A percentile compares a stretch with the other conserved stretches of the same genome.
phyloP scores from a whole-genome alignment of 2,329 filamentous ascomycete genomes.

The Fusarium bactridioides region DNA sequence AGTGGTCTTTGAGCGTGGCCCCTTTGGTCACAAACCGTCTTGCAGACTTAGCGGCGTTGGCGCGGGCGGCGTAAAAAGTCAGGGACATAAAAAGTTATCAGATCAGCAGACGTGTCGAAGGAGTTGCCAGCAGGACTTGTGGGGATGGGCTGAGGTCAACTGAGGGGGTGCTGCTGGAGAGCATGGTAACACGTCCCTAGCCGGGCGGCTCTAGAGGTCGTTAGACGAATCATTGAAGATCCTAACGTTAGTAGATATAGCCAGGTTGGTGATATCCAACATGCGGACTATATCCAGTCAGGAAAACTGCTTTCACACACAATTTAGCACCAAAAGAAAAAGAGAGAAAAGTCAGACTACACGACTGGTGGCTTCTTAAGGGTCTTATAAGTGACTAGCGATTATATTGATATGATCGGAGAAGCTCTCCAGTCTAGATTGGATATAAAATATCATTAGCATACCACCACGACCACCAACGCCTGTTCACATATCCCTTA shows the following conservation, averaged over 20 bases:
- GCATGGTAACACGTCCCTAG: constrained; percentile 1
- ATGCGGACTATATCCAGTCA: constrained; percentile 19
- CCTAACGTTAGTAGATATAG: not conserved
- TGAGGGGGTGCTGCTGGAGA: not conserved
- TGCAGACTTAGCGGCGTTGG: constrained; percentile 40
- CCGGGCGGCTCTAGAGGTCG: constrained; percentile 3
- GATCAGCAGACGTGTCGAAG: constrained; percentile 27
- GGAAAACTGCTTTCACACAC: constrained; percentile 9
- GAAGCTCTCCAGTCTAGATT: constrained; percentile 6
- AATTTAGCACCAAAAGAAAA: not conserved
- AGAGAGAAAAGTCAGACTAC: not conserved
- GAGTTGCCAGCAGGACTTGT: constrained; percentile 33
- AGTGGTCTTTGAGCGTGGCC: constrained; percentile 30
- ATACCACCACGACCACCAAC: not conserved
- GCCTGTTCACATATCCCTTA: not conserved
- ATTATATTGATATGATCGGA: constrained; percentile 23
- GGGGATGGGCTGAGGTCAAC: constrained; percentile 21
- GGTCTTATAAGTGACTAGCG: constrained; percentile 5
- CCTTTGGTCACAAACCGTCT: constrained; percentile 36
- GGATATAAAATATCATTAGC: constrained; percentile 22
- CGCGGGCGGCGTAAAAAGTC: constrained; percentile 37
- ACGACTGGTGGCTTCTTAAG: not conserved
- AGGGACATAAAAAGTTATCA: constrained; percentile 38
- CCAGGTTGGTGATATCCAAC: constrained; percentile 6
- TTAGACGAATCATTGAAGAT: constrained; percentile 5